Evolutionary conservation across 305 asterid genomes (phyloP).

Genomic region (Rubia occidens): DNA sequence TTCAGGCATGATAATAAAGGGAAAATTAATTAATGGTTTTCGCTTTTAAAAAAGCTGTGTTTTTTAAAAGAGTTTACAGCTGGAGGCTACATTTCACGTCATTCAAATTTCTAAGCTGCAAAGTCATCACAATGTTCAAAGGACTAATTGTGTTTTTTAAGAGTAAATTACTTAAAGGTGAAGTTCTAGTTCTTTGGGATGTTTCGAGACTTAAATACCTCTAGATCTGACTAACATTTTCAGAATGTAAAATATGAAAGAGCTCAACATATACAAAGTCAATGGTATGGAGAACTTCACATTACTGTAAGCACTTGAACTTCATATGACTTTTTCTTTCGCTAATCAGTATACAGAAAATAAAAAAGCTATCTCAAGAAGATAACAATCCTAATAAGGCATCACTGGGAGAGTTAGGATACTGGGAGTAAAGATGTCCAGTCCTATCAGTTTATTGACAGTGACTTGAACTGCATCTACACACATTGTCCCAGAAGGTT

Average conservation of each 20-base stretch:
- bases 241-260: background rate
- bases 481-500: too few species aligned
- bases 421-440: too few species aligned
- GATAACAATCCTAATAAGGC: too few species aligned
- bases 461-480: too few species aligned
- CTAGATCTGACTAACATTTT: background rate
- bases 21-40: background rate
- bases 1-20: background rate
- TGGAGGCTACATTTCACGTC: background rate
- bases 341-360: background rate
- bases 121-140: background rate
- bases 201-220: background rate
- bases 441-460: too few species aligned
- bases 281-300: background rate
- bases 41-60: background rate
- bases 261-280: background rate
- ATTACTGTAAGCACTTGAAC: background rate
- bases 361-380: too few species aligned
- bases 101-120: background rate
- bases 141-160: background rate
- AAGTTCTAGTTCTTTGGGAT: background rate
- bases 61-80: background rate
- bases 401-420: too few species aligned
- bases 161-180: background rate
- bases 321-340: background rate